These are phyloP conservation scores for Claviceps pusilla DNA, from an alignment of 2,329 filamentous ascomycete species.

Conservation along the genomic window DNA sequence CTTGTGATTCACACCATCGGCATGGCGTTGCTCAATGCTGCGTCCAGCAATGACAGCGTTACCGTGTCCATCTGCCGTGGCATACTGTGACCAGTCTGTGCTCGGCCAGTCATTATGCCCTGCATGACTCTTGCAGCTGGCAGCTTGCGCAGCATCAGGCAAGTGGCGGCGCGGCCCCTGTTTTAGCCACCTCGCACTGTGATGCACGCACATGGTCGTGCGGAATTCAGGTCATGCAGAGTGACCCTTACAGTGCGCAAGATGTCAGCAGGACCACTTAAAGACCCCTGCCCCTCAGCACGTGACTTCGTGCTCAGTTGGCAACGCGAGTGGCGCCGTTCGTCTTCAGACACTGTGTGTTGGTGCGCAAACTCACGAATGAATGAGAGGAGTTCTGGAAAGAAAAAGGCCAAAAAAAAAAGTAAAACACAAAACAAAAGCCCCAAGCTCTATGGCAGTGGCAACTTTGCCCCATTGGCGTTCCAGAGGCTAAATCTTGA, in stretches of 20 bases:
- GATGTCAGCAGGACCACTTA: constrained; percentile 4
- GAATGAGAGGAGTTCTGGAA: neutral
- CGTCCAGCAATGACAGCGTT: neutral
- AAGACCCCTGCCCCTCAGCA: constrained; percentile 7
- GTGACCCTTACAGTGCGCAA: neutral
- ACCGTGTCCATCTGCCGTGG: neutral
- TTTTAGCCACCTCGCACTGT: constrained; percentile 8
- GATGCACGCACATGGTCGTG: neutral
- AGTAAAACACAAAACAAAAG: neutral
- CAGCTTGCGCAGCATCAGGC: neutral
- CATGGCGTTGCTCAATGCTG: neutral
- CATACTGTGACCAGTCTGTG: neutral
- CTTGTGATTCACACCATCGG: neutral
- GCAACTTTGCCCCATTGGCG: constrained; percentile 11
- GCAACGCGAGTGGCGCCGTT: constrained; percentile 9
- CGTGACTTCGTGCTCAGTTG: constrained; percentile 21
- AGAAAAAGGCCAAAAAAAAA: neutral
- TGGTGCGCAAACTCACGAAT: constrained; percentile 9
- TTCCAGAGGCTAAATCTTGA: neutral
- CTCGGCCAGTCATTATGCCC: neutral
- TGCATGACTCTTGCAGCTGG: neutral
- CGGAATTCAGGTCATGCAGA: neutral
- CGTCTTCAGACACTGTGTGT: constrained; percentile 16
- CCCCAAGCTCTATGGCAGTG: constrained; percentile 10
- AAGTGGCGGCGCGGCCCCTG: neutral